Evolutionary conservation across 2,329 filamentous ascomycete species (phyloP).

Genomic region (Pezicula neosporulosa): DNA sequence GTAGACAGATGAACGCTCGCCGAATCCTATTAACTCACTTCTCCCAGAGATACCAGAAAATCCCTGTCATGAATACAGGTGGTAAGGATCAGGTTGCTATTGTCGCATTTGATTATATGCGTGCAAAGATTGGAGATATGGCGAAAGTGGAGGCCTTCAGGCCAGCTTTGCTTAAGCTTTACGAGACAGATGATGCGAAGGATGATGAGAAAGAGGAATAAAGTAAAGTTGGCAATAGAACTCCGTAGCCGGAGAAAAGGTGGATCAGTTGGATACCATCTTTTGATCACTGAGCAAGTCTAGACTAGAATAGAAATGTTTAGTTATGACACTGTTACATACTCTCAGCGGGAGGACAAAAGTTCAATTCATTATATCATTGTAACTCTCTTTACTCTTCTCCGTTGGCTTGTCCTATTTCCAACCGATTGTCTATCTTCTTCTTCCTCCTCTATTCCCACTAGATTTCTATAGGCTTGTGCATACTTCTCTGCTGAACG

Average conservation of each 20-base stretch:
- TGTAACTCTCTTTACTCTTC: background rate
- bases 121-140: slow-evolving; percentile 67
- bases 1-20: slow-evolving; percentile 72
- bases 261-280: too few relatives aligned
- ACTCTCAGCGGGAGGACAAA: background rate
- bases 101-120: slow-evolving; percentile 78
- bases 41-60: slow-evolving; percentile 75
- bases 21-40: slow-evolving; percentile 90
- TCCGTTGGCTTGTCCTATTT: background rate
- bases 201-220: background rate
- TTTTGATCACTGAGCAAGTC: too few relatives aligned
- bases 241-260: background rate
- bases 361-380: background rate
- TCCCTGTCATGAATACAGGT: slow-evolving; percentile 33
- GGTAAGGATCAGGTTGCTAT: slow-evolving; percentile 59
- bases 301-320: too few relatives aligned
- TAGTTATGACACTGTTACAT: too few relatives aligned
- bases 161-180: slow-evolving; percentile 54
- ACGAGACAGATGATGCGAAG: slow-evolving; percentile 36
- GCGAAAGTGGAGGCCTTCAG: slow-evolving; percentile 60
- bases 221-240: background rate
- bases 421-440: background rate
- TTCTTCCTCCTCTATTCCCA: slow-evolving; percentile 1
- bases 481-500: slow-evolving; percentile 2
- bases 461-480: slow-evolving; percentile 1